Conservation (phyloP, 208 protist genomes). For the Lotmaria passim region DNA sequence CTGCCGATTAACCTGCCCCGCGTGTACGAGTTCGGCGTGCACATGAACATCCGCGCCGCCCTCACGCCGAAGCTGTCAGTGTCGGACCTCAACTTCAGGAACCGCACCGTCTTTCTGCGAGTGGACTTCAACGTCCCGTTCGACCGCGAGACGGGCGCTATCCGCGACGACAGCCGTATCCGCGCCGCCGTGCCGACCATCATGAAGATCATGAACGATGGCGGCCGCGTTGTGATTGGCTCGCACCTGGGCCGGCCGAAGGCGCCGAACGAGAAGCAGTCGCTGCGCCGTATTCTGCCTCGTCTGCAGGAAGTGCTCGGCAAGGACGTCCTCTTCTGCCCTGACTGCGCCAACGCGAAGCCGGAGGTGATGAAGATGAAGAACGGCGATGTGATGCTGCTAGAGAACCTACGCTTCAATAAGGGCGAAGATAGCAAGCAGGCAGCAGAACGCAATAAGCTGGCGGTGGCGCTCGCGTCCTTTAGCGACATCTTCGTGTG, state of each 20-base stretch:
- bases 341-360: constrained; percentile 58
- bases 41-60: constrained; percentile 87
- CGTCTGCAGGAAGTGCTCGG: constrained; percentile 91
- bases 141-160: constrained; percentile 86
- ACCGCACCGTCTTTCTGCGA: constrained; percentile 95
- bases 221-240: constrained; percentile 92
- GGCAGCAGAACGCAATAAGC: constrained; percentile 56
- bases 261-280: constrained; percentile 90
- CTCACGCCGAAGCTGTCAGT: constrained; percentile 90
- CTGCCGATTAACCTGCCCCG: constrained; percentile 75
- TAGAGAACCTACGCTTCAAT: constrained; percentile 99
- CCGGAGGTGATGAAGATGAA: constrained; percentile 72
- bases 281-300: constrained; percentile 92
- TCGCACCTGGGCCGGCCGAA: constrained; percentile 99
- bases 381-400: constrained; percentile 95
- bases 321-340: constrained; percentile 61
- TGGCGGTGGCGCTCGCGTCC: constrained; percentile 90
- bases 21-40: constrained; percentile 89
- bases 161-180: constrained; percentile 97
- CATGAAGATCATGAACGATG: constrained; percentile 93
- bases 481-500: constrained; percentile 99
- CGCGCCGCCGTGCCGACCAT: constrained; percentile 97
- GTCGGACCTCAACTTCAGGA: constrained; percentile 85
- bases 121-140: constrained; percentile 99
- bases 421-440: constrained; percentile 97